phyloP scores from a whole-genome alignment of 2,329 filamentous ascomycete genomes.

The Neofusicoccum parvum region DNA sequence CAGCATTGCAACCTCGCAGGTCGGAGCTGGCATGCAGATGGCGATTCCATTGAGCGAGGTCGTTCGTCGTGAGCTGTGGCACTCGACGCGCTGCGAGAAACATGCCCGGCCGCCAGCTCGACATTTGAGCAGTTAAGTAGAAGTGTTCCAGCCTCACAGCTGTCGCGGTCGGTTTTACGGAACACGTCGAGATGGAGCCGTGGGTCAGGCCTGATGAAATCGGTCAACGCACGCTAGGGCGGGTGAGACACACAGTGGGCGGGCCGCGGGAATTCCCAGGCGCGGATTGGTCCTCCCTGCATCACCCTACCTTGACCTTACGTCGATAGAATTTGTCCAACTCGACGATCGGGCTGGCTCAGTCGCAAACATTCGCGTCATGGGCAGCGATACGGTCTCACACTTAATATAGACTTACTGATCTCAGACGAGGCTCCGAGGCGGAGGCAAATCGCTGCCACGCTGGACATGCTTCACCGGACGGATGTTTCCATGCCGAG shows the following conservation, averaged over 20 bases:
- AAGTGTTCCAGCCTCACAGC: neutral
- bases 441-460: neutral
- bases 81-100: neutral
- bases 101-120: too few relatives aligned
- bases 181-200: neutral
- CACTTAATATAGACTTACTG: neutral
- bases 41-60: neutral
- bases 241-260: slow-evolving; percentile 9
- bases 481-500: slow-evolving; percentile 1
- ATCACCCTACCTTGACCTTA: neutral
- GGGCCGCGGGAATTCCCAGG: slow-evolving; percentile 2
- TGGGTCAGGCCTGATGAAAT: slow-evolving; percentile 4
- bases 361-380: neutral
- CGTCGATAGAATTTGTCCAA: slow-evolving; percentile 1
- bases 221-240: slow-evolving; percentile 1
- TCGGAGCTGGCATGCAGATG: neutral
- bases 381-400: neutral
- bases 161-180: neutral
- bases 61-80: neutral
- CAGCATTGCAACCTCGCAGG: neutral
- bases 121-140: neutral
- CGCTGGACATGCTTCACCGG: neutral
- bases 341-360: slow-evolving; percentile 2
- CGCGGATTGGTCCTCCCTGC: slow-evolving; percentile 8
- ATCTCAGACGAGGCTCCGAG: neutral